Evolutionary conservation across 148 eudicot genomes (phyloP).

Genomic region (Vaccinium corymbosum): DNA sequence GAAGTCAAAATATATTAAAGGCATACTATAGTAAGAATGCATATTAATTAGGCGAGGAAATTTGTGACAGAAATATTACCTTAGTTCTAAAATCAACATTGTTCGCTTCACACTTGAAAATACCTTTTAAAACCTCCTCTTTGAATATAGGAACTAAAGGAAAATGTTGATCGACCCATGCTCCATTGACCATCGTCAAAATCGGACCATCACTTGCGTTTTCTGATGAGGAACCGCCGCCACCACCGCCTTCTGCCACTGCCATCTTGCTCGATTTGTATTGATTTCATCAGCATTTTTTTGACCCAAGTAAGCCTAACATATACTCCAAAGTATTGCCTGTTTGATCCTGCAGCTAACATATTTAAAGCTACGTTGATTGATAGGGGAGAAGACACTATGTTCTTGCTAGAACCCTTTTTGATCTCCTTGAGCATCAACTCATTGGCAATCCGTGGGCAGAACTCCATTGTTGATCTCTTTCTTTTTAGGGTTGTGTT

Average conservation of each 20-base stretch:
- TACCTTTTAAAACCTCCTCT: neutral
- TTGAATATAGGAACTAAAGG: too few relatives aligned
- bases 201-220: neutral
- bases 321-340: neutral
- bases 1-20: too few relatives aligned
- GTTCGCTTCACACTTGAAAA: neutral
- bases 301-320: neutral
- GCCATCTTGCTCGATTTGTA: neutral
- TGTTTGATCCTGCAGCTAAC: neutral
- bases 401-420: neutral
- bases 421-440: neutral
- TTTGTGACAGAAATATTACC: neutral
- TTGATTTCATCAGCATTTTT: neutral
- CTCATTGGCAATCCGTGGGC: neutral
- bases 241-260: neutral
- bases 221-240: too few relatives aligned
- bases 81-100: neutral
- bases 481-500: too few relatives aligned
- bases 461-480: neutral
- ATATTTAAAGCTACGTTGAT: neutral
- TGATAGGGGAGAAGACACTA: neutral
- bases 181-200: neutral
- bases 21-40: too few relatives aligned
- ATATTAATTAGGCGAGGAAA: too few relatives aligned
- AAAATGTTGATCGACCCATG: too few relatives aligned